A percentile compares a stretch with the other conserved stretches of the same genome.
Evolutionary conservation across 345 rosid species (phyloP).

Genomic region (Hibiscus trionum): DNA sequence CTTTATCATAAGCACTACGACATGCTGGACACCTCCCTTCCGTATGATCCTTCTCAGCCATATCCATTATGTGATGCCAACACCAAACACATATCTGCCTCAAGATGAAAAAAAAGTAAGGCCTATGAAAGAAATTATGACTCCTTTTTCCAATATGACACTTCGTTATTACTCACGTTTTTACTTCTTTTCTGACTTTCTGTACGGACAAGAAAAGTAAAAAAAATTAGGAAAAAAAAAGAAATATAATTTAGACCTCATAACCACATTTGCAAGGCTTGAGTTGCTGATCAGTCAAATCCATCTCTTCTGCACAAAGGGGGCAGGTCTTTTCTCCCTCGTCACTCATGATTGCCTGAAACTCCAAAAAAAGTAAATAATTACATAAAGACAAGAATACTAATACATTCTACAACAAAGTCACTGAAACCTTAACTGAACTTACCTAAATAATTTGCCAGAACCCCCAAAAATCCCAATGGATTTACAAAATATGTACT

Average conservation of each 20-base stretch:
- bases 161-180: background rate
- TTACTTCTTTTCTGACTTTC: background rate
- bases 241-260: slow-evolving; percentile 39
- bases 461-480: slow-evolving; percentile 13
- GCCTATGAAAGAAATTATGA: background rate
- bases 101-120: background rate
- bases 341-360: slow-evolving; percentile 63
- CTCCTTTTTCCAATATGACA: background rate
- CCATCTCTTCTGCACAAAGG: no score
- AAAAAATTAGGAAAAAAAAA: background rate
- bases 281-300: no score
- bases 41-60: slow-evolving; percentile 86
- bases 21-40: slow-evolving; percentile 97
- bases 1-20: slow-evolving; percentile 80
- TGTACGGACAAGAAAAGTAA: background rate
- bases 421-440: background rate
- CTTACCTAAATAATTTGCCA: background rate
- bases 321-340: slow-evolving; percentile 22
- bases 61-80: slow-evolving; percentile 90
- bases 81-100: slow-evolving; percentile 93
- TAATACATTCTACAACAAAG: background rate
- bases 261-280: slow-evolving; percentile 55
- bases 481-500: background rate
- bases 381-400: background rate
- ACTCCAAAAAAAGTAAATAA: background rate